Evolutionary conservation across 805 yeast genomes (phyloP).

Genomic region (Candida multigemmis): DNA sequence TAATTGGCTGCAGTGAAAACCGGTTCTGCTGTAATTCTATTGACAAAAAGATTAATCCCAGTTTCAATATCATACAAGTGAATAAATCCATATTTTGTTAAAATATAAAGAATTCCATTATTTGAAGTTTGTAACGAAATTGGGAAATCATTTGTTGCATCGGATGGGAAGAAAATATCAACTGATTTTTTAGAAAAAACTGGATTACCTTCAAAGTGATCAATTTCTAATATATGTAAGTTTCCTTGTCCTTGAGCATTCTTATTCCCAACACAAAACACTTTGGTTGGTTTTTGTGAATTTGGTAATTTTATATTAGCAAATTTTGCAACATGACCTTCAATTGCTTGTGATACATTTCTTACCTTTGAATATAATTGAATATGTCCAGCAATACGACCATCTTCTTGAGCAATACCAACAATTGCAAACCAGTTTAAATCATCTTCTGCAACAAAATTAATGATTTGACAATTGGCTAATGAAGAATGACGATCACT

Average conservation of each 20-base stretch:
- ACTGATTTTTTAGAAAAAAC: conserved; percentile 79
- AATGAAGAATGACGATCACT: conserved; percentile 79
- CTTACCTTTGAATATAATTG: conserved; percentile 85
- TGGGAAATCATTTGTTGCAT: conserved; percentile 94
- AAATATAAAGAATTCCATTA: conserved; percentile 76
- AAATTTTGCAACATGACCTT: conserved; percentile 94
- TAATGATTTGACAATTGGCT: conserved; percentile 79
- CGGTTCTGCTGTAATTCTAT: conserved; percentile 92
- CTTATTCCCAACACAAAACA: conserved; percentile 90
- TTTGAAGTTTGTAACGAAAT: conserved; percentile 81
- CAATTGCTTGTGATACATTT: conserved; percentile 91
- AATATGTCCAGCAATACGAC: conserved; percentile 91
- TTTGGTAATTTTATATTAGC: conserved; percentile 69
- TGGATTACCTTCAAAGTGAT: conserved; percentile 83
- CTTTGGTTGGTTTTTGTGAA: conserved; percentile 65
- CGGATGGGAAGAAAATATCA: conserved; percentile 94
- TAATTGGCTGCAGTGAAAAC: conserved; percentile 82
- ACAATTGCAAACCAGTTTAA: conserved; percentile 91
- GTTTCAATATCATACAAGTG: conserved; percentile 92
- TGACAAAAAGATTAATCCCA: conserved; percentile 87
- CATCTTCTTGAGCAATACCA: conserved; percentile 91
- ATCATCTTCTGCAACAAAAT: conserved; percentile 71
- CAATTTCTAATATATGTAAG: conserved; percentile 91
- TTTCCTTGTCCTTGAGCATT: conserved; percentile 62
- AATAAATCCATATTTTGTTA: conserved; percentile 94